Base-by-base conservation (phyloP, 768 basidiomycete species). In the Mycena pura region DNA sequence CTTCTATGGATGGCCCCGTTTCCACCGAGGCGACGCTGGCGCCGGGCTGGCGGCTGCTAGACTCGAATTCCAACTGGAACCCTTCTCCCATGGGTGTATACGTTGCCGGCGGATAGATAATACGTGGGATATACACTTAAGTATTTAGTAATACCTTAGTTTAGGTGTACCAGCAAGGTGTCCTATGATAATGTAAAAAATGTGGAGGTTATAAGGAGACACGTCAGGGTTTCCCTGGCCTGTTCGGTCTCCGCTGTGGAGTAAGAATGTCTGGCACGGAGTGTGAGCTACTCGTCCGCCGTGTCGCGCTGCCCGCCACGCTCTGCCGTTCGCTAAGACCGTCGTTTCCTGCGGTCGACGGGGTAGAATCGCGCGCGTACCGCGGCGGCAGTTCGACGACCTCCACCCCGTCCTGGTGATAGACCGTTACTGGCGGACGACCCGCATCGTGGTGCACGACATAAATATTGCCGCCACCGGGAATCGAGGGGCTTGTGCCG, bases 61-160 rank as follows among this genome's bases (percentile, higher is more conserved):
- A 79, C 27, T 70, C 70, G 21, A 73, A 64, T 17, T 75, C 74
- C 15, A 72, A 73, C 34, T 92, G 91, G 91, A 80, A 76, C 62
- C 80, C 86, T 3, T 87, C 84, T 68, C 90, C 91, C 6, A 87
- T 93, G 43, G 91, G 91, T 9, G 78, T 90, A 48, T 83, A 77
- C 60, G 65, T 71, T n/a, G n/a, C n/a, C n/a, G n/a, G n/a, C 15
- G 47, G 36, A 46, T 65, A 63, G 25, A 39, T 24, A 6, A 39
- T 62, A 21, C n/a, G 36, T 55, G 15, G 6, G 32, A n/a, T 47
- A 31, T 43, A 31, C 9, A 47, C 17, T 31, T 46, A n/a, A n/a
- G 54, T 31, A 28, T 50, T 25, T 10, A 51, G 36, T 53, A 53
- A 10, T 31, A 36, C 22, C 17, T 32, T 53, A 45, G 9, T 41